These are phyloP conservation scores for Clarireedia monteithiana DNA, from an alignment of 2,329 filamentous ascomycete genomes.

Conservation along the genomic window DNA sequence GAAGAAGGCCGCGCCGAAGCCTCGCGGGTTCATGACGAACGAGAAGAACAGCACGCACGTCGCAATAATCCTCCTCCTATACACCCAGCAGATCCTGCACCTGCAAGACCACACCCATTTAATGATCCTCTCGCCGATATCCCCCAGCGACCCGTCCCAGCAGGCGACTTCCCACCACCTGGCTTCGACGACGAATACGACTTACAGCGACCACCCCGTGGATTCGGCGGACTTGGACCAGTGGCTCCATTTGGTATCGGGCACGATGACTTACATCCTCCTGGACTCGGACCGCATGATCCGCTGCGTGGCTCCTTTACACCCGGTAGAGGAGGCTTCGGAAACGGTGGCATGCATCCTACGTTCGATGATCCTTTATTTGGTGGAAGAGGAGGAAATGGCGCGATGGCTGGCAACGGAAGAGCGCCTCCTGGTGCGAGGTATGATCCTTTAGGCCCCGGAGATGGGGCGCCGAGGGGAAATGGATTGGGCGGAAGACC, in stretches of 20 bases:
- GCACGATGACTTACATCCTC: constrained; percentile 80
- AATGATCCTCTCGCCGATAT: constrained; percentile 57
- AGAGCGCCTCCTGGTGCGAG: constrained; percentile 77
- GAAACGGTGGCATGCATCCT: constrained; percentile 74
- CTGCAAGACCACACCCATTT: constrained; percentile 61
- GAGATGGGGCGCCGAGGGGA: constrained; percentile 44
- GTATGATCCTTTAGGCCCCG: constrained; percentile 80
- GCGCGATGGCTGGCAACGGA: constrained; percentile 38
- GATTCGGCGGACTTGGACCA: constrained; percentile 30
- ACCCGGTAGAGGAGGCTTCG: constrained; percentile 47
- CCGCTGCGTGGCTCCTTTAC: constrained; percentile 64
- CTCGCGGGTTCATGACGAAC: constrained; percentile 34
- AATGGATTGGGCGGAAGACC: constrained; percentile 34
- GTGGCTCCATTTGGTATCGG: constrained; percentile 61
- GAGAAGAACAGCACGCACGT: constrained; percentile 36
- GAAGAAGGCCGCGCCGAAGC: constrained; percentile 37
- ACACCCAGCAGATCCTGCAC: constrained; percentile 46
- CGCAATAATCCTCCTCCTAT: constrained; percentile 30
- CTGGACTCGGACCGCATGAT: constrained; percentile 77
- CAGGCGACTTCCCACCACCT: constrained; percentile 72
- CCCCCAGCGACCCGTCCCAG: constrained; percentile 55
- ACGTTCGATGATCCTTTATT: constrained; percentile 91
- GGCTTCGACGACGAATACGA: constrained; percentile 93
- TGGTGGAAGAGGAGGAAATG: constrained; percentile 38
- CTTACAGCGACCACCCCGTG: constrained; percentile 59